These are phyloP conservation scores for Withania somnifera DNA, from an alignment of 305 asterid genomes.

Conservation along the genomic window DNA sequence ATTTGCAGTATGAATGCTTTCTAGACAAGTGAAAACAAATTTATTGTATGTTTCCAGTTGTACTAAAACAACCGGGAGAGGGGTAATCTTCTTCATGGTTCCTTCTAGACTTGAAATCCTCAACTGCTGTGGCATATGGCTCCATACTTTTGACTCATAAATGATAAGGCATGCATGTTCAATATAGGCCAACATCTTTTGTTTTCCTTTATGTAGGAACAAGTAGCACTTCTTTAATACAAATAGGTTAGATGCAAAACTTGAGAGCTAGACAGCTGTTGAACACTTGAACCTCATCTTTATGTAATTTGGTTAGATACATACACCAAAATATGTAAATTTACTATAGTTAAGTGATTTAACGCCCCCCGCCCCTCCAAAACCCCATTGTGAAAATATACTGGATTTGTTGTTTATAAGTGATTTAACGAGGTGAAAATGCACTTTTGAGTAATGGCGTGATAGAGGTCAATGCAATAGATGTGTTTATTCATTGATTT, in stretches of 20 bases:
- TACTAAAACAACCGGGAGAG: neutral
- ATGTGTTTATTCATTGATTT: neutral
- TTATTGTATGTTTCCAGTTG: slow-evolving; percentile 3
- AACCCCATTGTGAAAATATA: too few relatives aligned
- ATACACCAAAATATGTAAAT: neutral
- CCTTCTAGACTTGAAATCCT: neutral
- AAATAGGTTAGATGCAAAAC: neutral
- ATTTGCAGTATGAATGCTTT: slow-evolving; percentile 1
- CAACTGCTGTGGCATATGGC: neutral
- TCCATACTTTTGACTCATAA: neutral
- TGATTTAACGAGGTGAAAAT: neutral
- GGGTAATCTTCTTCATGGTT: neutral
- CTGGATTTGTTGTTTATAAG: too few relatives aligned
- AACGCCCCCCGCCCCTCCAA: too few relatives aligned
- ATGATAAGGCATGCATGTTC: neutral
- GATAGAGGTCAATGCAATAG: neutral
- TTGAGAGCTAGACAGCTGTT: neutral
- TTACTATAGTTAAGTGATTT: too few relatives aligned
- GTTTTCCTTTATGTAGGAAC: neutral
- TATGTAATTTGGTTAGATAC: too few relatives aligned
- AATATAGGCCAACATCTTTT: neutral
- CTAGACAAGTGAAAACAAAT: neutral
- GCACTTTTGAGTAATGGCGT: neutral
- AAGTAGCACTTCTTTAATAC: too few relatives aligned
- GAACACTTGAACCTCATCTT: neutral